Evolutionary conservation across 2,329 filamentous ascomycete species (phyloP).

Genomic region (Ophiocordyceps unilateralis): DNA sequence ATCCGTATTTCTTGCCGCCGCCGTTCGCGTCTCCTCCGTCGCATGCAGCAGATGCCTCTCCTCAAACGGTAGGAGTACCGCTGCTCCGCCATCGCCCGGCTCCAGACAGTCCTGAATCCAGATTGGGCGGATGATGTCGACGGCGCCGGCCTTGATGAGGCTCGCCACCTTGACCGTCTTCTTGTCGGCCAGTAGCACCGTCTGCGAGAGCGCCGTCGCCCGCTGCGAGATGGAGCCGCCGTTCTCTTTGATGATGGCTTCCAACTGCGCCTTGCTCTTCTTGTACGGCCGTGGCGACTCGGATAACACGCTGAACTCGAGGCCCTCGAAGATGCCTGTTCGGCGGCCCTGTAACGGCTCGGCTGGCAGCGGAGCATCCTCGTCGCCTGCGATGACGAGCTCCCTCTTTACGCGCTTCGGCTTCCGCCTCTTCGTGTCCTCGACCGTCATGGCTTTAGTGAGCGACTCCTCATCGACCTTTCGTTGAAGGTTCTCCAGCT

Average conservation of each 20-base stretch:
- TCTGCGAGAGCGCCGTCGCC: conserved; percentile 40
- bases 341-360: conserved; percentile 33
- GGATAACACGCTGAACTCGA: conserved; percentile 72
- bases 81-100: conserved; percentile 30
- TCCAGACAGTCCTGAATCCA: conserved; percentile 77
- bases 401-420: conserved; percentile 51
- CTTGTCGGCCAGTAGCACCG: conserved; percentile 65
- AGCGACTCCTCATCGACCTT: conserved; percentile 53
- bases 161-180: conserved; percentile 68
- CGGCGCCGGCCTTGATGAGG: conserved; percentile 52
- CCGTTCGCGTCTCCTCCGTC: conserved; percentile 33
- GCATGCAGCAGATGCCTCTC: conserved; percentile 56
- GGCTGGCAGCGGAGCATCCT: conserved; percentile 12
- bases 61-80: conserved; percentile 40
- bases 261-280: conserved; percentile 62
- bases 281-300: conserved; percentile 54
- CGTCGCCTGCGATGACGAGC: conserved; percentile 54
- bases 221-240: conserved; percentile 68
- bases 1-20: conserved; percentile 50
- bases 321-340: conserved; percentile 52
- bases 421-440: conserved; percentile 38
- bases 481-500: conserved; percentile 56
- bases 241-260: conserved; percentile 65
- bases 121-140: conserved; percentile 57
- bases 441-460: conserved; percentile 63